Conservation (phyloP, 164 flowering plant genomes). For the Euptelea pleiosperma region DNA sequence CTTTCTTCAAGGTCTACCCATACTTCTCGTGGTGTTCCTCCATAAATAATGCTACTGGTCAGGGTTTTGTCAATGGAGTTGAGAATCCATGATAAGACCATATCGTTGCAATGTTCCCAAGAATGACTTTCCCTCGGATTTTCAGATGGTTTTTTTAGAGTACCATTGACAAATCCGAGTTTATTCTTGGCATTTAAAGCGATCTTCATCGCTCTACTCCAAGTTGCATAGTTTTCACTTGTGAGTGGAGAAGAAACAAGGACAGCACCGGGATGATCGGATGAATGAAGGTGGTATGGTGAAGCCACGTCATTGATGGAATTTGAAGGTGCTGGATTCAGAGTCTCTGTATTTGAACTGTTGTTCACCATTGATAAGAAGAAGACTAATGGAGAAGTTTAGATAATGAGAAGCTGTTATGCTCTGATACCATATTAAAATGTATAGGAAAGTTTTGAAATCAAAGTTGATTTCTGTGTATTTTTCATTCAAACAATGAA, state of each 20-base stretch:
- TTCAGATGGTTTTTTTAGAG: neutral
- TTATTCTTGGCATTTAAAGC: conserved; percentile 1
- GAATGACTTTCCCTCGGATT: neutral
- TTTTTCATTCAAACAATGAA: no score
- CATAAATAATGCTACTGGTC: neutral
- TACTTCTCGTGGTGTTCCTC: neutral
- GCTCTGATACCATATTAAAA: no score
- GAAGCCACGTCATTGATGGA: no score
- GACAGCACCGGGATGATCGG: neutral
- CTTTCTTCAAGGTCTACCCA: neutral
- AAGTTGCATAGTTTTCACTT: neutral
- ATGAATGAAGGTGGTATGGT: no score
- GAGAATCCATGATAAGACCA: neutral
- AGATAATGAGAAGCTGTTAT: no score
- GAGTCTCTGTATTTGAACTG: no score
- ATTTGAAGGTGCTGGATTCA: no score
- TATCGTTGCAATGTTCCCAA: neutral
- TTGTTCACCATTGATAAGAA: no score
- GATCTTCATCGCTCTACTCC: conserved; percentile 2
- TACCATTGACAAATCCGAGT: neutral
- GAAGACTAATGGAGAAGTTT: no score
- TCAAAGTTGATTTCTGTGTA: no score
- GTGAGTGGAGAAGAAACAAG: neutral
- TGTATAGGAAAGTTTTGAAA: no score
- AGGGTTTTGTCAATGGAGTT: neutral